phyloP scores from a whole-genome alignment of 2,329 filamentous ascomycete genomes.

The Cercospora berteroae region DNA sequence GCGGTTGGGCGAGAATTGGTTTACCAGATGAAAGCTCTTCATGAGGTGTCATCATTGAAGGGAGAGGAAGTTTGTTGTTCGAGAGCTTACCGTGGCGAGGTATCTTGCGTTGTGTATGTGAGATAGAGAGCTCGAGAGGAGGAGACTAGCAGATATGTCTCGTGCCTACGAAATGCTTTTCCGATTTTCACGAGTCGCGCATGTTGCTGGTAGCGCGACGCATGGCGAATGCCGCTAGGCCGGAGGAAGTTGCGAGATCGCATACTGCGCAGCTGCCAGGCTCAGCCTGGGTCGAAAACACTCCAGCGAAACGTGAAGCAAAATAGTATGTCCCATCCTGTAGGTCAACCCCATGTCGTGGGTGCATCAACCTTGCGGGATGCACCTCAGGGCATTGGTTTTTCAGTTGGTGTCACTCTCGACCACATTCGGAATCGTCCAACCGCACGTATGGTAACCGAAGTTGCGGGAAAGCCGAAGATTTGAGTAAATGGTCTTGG shows the following conservation, averaged over 20 bases:
- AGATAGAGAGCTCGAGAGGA: neutral
- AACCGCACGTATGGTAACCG: slow-evolving; percentile 53
- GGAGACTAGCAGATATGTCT: neutral
- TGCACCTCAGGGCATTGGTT: slow-evolving; percentile 20
- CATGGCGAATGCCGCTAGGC: no score
- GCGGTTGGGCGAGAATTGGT: slow-evolving; percentile 51
- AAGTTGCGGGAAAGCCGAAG: slow-evolving; percentile 54
- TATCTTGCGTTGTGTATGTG: no score
- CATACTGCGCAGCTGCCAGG: no score
- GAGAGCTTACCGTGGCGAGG: neutral
- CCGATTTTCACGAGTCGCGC: no score
- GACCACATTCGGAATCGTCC: slow-evolving; percentile 70
- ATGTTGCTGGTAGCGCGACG: no score
- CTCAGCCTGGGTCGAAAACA: no score
- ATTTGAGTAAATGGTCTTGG: slow-evolving; percentile 73
- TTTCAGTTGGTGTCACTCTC: slow-evolving; percentile 63
- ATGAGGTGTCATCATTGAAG: slow-evolving; percentile 31
- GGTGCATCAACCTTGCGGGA: slow-evolving; percentile 43
- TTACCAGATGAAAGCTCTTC: slow-evolving; percentile 46
- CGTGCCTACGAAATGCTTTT: neutral
- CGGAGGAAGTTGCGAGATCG: no score
- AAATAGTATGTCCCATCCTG: slow-evolving; percentile 55
- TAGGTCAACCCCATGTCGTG: slow-evolving; percentile 70
- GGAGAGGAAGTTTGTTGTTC: neutral
- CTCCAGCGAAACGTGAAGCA: no score